Evolutionary conservation across 129 eudicot genomes (phyloP).

Genomic region (Lonicera japonica): DNA sequence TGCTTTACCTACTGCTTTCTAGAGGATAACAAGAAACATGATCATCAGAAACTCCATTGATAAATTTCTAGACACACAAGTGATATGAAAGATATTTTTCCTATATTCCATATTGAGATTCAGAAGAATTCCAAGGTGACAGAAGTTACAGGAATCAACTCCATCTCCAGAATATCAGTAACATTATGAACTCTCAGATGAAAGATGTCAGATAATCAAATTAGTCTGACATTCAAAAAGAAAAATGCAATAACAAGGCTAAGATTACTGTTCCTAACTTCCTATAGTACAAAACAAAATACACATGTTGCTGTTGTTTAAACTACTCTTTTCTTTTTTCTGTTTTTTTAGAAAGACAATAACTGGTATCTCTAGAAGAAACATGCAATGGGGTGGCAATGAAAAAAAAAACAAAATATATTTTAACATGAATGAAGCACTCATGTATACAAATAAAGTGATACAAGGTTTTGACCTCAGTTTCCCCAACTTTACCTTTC

Average conservation of each 20-base stretch:
- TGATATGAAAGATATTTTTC: background rate
- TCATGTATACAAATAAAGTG: constrained; percentile 21
- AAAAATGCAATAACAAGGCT: too few species aligned
- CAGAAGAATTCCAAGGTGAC: background rate
- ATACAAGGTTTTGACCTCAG: constrained; percentile 36
- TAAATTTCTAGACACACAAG: background rate
- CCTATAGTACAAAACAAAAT: too few species aligned
- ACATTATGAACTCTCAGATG: background rate
- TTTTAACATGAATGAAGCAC: constrained; percentile 21
- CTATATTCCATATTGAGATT: background rate
- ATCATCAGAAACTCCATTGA: background rate
- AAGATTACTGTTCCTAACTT: too few species aligned
- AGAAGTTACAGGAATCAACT: background rate
- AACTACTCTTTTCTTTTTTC: too few species aligned
- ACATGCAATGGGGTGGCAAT: constrained; percentile 21
- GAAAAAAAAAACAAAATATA: constrained; percentile 24
- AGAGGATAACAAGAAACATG: background rate
- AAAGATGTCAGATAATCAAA: too few species aligned
- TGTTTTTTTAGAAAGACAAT: background rate
- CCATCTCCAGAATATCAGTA: background rate
- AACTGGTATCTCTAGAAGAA: background rate
- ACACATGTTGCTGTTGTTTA: too few species aligned
- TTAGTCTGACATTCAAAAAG: too few species aligned
- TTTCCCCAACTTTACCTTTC: constrained; percentile 59
- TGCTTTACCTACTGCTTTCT: background rate